These are phyloP conservation scores for Pythium scleroteichum DNA, from an alignment of 352 stramenopile species.

Conservation along the genomic window DNA sequence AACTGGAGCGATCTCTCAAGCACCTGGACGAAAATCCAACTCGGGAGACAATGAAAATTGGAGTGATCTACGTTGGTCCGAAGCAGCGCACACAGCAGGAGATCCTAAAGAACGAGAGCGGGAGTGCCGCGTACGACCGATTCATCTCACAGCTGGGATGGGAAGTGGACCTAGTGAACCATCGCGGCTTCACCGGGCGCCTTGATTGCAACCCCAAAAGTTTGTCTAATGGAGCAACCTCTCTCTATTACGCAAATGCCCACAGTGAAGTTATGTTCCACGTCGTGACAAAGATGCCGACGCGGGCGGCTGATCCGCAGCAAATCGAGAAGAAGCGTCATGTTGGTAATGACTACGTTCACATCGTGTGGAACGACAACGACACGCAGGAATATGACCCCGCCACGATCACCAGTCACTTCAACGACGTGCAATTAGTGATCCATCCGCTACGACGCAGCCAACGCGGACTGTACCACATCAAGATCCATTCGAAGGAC, in stretches of 20 bases:
- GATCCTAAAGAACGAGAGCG: slow-evolving; percentile 76
- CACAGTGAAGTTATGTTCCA: slow-evolving; percentile 89
- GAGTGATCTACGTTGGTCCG: slow-evolving; percentile 82
- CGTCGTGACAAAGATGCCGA: slow-evolving; percentile 88
- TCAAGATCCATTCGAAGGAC: slow-evolving; percentile 83
- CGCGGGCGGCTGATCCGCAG: slow-evolving; percentile 70
- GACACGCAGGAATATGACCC: slow-evolving; percentile 71
- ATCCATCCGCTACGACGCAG: slow-evolving; percentile 72
- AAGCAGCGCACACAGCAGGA: slow-evolving; percentile 78
- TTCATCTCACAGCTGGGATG: slow-evolving; percentile 81
- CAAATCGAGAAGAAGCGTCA: slow-evolving; percentile 91
- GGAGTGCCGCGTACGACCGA: slow-evolving; percentile 60
- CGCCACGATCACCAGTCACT: slow-evolving; percentile 87
- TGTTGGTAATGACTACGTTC: slow-evolving; percentile 87
- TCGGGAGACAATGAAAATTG: slow-evolving; percentile 90
- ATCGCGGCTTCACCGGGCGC: slow-evolving; percentile 75
- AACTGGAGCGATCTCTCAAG: slow-evolving; percentile 79
- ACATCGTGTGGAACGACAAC: slow-evolving; percentile 89
- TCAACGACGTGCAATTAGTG: slow-evolving; percentile 88
- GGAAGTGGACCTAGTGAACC: slow-evolving; percentile 65
- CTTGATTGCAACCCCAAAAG: slow-evolving; percentile 81
- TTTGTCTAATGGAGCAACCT: slow-evolving; percentile 71
- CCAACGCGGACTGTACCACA: slow-evolving; percentile 67
- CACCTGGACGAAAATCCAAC: slow-evolving; percentile 85
- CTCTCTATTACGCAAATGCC: slow-evolving; percentile 80